Conservation (phyloP, 2,329 filamentous ascomycete genomes). For the Neonectria neomacrospora region DNA sequence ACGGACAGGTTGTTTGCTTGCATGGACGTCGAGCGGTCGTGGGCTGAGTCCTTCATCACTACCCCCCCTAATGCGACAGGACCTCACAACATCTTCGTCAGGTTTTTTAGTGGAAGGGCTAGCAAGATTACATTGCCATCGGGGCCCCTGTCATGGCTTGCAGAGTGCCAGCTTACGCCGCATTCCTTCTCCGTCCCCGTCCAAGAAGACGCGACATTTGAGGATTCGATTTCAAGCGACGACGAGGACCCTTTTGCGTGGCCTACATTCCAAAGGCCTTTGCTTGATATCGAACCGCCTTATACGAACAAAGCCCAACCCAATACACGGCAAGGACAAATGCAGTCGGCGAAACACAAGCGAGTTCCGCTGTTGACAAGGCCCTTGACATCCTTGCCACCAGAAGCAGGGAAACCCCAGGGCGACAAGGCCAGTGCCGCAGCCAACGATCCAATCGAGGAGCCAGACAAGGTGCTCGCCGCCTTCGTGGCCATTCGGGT, state of each 20-base stretch:
- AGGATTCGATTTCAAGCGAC: slow-evolving; percentile 31
- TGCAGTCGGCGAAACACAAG: slow-evolving; percentile 35
- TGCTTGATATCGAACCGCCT: background rate
- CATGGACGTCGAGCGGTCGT: slow-evolving; percentile 59
- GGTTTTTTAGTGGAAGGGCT: slow-evolving; percentile 34
- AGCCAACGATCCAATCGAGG: slow-evolving; percentile 29
- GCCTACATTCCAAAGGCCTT: slow-evolving; percentile 22
- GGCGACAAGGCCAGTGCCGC: slow-evolving; percentile 2
- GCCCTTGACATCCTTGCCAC: slow-evolving; percentile 43
- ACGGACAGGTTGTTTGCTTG: slow-evolving; percentile 52
- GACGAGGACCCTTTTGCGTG: slow-evolving; percentile 33
- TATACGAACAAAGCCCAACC: background rate
- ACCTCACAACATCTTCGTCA: slow-evolving; percentile 50
- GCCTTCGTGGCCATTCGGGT: slow-evolving; percentile 68
- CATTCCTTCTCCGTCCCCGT: slow-evolving; percentile 27
- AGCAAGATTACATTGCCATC: slow-evolving; percentile 10
- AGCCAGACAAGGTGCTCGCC: slow-evolving; percentile 57
- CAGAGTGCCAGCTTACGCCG: slow-evolving; percentile 41
- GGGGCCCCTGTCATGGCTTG: slow-evolving; percentile 39
- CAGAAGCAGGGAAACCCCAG: slow-evolving; percentile 10
- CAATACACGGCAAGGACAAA: slow-evolving; percentile 19
- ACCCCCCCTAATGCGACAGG: slow-evolving; percentile 40
- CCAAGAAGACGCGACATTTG: slow-evolving; percentile 21
- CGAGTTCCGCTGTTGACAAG: slow-evolving; percentile 47
- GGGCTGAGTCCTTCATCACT: slow-evolving; percentile 42